These are phyloP conservation scores for Candida ipomoeae DNA, from an alignment of 805 yeast genomes.

Conservation along the genomic window DNA sequence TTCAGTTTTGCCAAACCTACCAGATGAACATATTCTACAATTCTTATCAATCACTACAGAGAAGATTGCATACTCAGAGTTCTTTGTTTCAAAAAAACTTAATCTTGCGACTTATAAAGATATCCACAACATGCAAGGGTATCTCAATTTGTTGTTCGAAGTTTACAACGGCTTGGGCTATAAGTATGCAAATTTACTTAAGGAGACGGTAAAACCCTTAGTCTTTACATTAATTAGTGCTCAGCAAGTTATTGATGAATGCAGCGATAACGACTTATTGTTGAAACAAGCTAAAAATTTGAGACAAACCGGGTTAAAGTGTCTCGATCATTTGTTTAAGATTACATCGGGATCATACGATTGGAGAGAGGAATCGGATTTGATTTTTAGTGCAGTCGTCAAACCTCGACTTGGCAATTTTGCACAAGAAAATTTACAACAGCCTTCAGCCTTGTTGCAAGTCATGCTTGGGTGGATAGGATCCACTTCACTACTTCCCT, in stretches of 20 bases:
- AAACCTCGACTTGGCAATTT: conserved; percentile 64
- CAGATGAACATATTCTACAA: conserved; percentile 46
- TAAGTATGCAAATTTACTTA: conserved; percentile 45
- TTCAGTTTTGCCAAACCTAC: conserved; percentile 55
- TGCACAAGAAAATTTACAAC: conserved; percentile 74
- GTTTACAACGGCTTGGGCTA: conserved; percentile 57
- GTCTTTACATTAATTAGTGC: conserved; percentile 52
- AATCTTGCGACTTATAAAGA: conserved; percentile 14
- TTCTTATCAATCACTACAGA: conserved; percentile 64
- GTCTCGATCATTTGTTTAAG: conserved; percentile 54
- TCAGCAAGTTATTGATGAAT: conserved; percentile 39
- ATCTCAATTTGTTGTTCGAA: conserved; percentile 56
- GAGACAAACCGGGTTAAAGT: conserved; percentile 65
- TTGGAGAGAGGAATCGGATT: conserved; percentile 50
- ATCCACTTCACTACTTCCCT: conserved; percentile 40
- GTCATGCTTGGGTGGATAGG: conserved; percentile 56
- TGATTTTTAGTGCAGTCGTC: conserved; percentile 52
- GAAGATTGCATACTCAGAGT: conserved; percentile 34
- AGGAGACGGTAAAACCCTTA: conserved; percentile 52
- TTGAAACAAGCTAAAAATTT: conserved; percentile 52
- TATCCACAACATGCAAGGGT: conserved; percentile 59
- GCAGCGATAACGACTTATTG: conserved; percentile 13
- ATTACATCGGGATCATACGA: conserved; percentile 45
- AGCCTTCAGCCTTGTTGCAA: conserved; percentile 72
- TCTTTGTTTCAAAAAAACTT: conserved; percentile 4